A percentile compares a stretch with the other conserved stretches of the same genome.
phyloP scores from a whole-genome alignment of 2,329 filamentous ascomycete species.

The Aotearoamyces nothofagi region DNA sequence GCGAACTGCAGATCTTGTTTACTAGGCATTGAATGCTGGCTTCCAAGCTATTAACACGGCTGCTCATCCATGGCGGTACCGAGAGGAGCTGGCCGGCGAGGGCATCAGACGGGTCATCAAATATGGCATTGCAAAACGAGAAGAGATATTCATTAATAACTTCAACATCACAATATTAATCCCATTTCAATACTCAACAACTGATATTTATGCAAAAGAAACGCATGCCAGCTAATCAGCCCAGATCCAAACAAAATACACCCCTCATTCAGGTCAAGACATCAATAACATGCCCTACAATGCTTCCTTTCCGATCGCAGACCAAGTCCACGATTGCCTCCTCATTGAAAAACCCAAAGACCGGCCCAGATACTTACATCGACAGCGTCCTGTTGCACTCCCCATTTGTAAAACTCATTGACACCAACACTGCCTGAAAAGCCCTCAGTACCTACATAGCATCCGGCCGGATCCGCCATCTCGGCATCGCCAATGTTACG shows the following conservation, averaged over 20 bases:
- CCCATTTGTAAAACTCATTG: slow-evolving; percentile 30
- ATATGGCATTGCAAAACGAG: slow-evolving; percentile 39
- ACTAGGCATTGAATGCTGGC: slow-evolving; percentile 49
- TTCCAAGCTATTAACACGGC: slow-evolving; percentile 67
- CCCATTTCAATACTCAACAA: too few species aligned
- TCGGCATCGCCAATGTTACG: slow-evolving; percentile 68
- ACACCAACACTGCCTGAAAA: slow-evolving; percentile 50
- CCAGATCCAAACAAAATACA: slow-evolving; percentile 75
- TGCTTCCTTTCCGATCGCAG: slow-evolving; percentile 35
- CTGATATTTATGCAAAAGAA: too few species aligned
- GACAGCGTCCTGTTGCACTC: slow-evolving; percentile 45
- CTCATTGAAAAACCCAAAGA: slow-evolving; percentile 49
- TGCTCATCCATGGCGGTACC: slow-evolving; percentile 65
- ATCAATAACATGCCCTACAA: slow-evolving; percentile 46
- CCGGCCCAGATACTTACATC: slow-evolving; percentile 30
- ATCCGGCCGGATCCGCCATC: slow-evolving; percentile 36
- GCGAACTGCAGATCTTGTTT: slow-evolving; percentile 49
- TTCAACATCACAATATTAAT: too few species aligned
- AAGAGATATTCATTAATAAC: slow-evolving; percentile 51
- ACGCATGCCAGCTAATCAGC: slow-evolving; percentile 1
- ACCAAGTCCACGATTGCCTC: slow-evolving; percentile 51
- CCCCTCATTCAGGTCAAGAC: slow-evolving; percentile 47
- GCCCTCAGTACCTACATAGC: slow-evolving; percentile 54
- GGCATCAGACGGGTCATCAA: slow-evolving; percentile 47
- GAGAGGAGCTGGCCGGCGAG: slow-evolving; percentile 53